Conservation (phyloP, 2,329 filamentous ascomycete genomes). For the Fusarium transvaalense region DNA sequence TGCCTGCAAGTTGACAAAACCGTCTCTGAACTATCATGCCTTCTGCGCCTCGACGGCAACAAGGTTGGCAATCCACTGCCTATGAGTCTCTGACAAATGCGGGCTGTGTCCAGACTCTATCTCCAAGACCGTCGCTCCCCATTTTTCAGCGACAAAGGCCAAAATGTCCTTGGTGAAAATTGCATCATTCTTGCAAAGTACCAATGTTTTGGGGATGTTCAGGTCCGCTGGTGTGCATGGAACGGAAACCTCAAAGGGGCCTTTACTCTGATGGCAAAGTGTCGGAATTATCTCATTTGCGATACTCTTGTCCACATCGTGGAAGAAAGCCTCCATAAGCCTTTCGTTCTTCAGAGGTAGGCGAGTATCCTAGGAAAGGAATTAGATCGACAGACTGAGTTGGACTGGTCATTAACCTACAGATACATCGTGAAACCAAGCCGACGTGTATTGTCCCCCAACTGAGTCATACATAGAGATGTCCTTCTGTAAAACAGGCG, state of each 20-base stretch:
- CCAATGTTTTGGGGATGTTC: constrained; percentile 6
- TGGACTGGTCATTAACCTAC: not conserved
- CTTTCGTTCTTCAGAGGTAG: constrained; percentile 13
- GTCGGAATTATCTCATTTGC: constrained; percentile 7
- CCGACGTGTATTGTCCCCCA: not conserved
- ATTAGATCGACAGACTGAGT: not conserved
- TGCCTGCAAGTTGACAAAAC: too few relatives aligned
- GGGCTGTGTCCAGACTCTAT: constrained; percentile 38
- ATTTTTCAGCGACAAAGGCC: constrained; percentile 8
- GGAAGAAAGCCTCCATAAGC: constrained; percentile 22
- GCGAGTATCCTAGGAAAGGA: not conserved
- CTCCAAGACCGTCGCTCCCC: constrained; percentile 21
- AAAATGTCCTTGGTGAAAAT: constrained; percentile 17
- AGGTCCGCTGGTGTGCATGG: constrained; percentile 13
- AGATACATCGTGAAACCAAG: constrained; percentile 27
- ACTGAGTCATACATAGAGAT: constrained; percentile 31
- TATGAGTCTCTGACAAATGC: constrained; percentile 20
- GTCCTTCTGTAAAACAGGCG: constrained; percentile 15
- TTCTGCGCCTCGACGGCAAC: not conserved
- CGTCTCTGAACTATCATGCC: not conserved
- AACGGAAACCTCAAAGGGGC: constrained; percentile 16
- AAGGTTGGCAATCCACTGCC: constrained; percentile 17
- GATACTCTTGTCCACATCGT: constrained; percentile 17
- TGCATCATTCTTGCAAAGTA: constrained; percentile 20
- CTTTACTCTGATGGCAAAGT: constrained; percentile 28